Conservation (phyloP, 192 early-diverging fungal genomes). For the Coemansia sp. region DNA sequence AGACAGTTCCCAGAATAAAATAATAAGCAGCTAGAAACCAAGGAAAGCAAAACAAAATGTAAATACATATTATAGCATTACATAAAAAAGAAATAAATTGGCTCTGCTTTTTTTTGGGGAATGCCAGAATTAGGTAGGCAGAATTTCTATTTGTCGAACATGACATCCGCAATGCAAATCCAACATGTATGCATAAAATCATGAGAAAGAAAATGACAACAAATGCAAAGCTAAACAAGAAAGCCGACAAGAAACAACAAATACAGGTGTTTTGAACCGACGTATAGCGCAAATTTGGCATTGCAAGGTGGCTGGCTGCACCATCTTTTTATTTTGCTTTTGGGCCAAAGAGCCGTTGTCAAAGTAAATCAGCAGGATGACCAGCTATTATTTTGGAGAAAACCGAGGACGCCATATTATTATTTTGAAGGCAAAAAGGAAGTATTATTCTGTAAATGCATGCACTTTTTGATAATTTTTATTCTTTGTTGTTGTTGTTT, state of each 20-base stretch:
- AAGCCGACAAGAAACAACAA: not conserved
- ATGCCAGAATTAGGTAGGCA: not conserved
- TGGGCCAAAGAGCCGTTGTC: too few relatives aligned
- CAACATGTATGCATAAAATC: not conserved
- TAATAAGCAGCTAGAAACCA: not conserved
- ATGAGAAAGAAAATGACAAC: not conserved
- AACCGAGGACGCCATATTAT: too few relatives aligned
- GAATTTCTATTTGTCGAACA: not conserved
- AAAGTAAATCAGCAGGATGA: not conserved
- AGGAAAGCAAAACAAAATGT: not conserved
- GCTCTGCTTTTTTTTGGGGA: not conserved
- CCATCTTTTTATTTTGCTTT: not conserved
- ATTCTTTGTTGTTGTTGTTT: too few relatives aligned
- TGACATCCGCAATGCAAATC: conserved; percentile 7
- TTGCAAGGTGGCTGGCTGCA: too few relatives aligned
- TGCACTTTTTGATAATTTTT: not conserved
- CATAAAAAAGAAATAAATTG: not conserved
- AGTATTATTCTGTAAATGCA: not conserved
- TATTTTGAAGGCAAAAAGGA: too few relatives aligned
- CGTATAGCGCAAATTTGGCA: too few relatives aligned
- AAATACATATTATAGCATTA: conserved; percentile 1
- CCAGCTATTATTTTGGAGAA: not conserved
- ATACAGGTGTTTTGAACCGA: not conserved
- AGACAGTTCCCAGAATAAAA: not conserved
- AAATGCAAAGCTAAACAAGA: not conserved